Evolutionary conservation across 257 asterid species (phyloP).

Genomic region (Parsonsia alboflavescens): DNA sequence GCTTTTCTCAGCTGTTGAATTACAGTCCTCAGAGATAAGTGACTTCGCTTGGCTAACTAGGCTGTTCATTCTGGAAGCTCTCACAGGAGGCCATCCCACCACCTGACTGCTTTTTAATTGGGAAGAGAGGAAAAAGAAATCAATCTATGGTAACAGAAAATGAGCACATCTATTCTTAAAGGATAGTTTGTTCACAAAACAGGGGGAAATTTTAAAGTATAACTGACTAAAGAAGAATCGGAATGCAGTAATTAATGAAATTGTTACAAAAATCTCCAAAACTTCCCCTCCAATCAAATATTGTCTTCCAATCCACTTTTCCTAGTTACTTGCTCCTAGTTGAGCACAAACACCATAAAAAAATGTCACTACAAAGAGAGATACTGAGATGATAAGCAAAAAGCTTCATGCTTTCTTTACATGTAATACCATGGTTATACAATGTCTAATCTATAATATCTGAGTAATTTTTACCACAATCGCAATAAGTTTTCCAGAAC

Average conservation of each 20-base stretch:
- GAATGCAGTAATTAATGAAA: background rate
- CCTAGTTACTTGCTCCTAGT: background rate
- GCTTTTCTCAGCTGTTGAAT: slow-evolving; percentile 35
- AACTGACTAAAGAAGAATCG: background rate
- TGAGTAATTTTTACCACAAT: background rate
- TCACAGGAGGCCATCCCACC: slow-evolving; percentile 55
- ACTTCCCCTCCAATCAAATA: background rate
- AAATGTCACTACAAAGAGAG: background rate
- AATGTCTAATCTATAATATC: background rate
- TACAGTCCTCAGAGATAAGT: slow-evolving; percentile 24
- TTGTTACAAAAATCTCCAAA: background rate
- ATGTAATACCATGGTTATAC: background rate
- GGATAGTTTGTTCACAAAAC: background rate
- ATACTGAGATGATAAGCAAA: background rate
- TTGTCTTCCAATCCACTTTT: background rate
- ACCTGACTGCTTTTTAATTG: slow-evolving; percentile 37
- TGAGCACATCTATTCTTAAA: background rate
- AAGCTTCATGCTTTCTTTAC: background rate
- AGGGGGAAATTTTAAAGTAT: background rate
- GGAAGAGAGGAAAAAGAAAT: background rate
- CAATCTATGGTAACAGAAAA: background rate
- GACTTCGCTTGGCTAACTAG: slow-evolving; percentile 33
- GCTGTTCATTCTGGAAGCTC: slow-evolving; percentile 40
- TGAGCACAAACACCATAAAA: background rate
- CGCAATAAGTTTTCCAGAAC: background rate